Conservation (phyloP, 2,329 filamentous ascomycete genomes). For the Harringtonia aguacate region DNA sequence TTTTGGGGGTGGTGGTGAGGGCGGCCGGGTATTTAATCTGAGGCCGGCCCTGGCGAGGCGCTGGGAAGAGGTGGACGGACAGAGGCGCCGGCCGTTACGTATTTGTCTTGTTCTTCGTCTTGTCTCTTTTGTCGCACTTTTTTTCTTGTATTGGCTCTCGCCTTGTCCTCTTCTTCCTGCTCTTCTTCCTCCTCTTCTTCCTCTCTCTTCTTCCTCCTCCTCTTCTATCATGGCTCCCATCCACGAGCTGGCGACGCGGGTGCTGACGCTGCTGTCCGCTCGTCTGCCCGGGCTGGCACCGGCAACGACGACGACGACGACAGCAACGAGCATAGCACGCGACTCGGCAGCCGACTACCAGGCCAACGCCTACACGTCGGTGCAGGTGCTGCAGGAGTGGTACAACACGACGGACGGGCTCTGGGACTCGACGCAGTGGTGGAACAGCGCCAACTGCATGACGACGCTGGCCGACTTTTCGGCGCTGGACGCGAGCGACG, state of each 20-base stretch:
- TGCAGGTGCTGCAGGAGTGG: constrained; percentile 43
- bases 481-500: constrained; percentile 19
- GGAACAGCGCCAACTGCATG: constrained; percentile 60
- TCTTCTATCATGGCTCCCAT: neutral
- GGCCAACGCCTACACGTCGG: constrained; percentile 20
- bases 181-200: neutral
- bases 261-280: neutral
- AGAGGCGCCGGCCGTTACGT: too few relatives aligned
- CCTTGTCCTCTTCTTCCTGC: neutral
- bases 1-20: too few relatives aligned
- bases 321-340: too few relatives aligned
- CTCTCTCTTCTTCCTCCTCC: neutral
- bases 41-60: too few relatives aligned
- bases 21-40: too few relatives aligned
- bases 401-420: constrained; percentile 50
- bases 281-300: too few relatives aligned
- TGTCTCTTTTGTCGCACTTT: too few relatives aligned
- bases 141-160: too few relatives aligned
- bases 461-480: constrained; percentile 50
- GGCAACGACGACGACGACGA: too few relatives aligned
- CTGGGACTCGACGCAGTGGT: constrained; percentile 59
- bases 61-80: too few relatives aligned
- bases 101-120: too few relatives aligned
- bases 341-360: too few relatives aligned
- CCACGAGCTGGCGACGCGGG: neutral